Evolutionary conservation across 2,329 filamentous ascomycete genomes (phyloP).

Genomic region (Pestalotiopsis sp.): DNA sequence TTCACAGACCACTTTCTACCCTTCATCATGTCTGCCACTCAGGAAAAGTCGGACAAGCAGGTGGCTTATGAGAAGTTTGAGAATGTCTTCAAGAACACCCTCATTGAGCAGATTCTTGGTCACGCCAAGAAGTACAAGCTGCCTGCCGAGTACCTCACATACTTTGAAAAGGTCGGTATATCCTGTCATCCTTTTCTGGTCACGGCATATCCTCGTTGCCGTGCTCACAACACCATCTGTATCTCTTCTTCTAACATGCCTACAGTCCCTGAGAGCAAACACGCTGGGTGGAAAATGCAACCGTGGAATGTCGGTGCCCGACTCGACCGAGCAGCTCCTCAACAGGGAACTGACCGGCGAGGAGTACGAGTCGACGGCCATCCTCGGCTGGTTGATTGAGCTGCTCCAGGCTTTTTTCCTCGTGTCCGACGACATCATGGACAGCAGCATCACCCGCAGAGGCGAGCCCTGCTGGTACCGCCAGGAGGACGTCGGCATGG

Average conservation of each 20-base stretch:
- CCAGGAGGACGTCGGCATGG: constrained; percentile 84
- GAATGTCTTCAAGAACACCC: constrained; percentile 76
- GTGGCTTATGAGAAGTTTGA: constrained; percentile 87
- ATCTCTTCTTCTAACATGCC: constrained; percentile 21
- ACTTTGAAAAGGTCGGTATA: constrained; percentile 76
- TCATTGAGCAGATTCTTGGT: constrained; percentile 79
- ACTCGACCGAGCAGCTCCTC: constrained; percentile 83
- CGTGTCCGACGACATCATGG: constrained; percentile 99
- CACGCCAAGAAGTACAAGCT: constrained; percentile 83
- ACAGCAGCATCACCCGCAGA: constrained; percentile 90
- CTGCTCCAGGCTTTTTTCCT: constrained; percentile 98
- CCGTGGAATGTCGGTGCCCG: constrained; percentile 95
- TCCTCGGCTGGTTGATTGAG: constrained; percentile 97
- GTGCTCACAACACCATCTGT: constrained; percentile 16
- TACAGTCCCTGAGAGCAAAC: constrained; percentile 81
- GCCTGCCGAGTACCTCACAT: constrained; percentile 77
- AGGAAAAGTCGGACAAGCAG: constrained; percentile 63
- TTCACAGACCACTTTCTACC: background rate
- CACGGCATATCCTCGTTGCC: constrained; percentile 14
- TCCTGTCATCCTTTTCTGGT: background rate
- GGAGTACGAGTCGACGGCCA: constrained; percentile 86
- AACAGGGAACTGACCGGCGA: constrained; percentile 71
- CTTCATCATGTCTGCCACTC: background rate
- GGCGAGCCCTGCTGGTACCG: constrained; percentile 97
- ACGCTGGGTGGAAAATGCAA: constrained; percentile 96